Evolutionary conservation across 2,329 filamentous ascomycete species (phyloP).

Genomic region (Orbilia brochopaga): DNA sequence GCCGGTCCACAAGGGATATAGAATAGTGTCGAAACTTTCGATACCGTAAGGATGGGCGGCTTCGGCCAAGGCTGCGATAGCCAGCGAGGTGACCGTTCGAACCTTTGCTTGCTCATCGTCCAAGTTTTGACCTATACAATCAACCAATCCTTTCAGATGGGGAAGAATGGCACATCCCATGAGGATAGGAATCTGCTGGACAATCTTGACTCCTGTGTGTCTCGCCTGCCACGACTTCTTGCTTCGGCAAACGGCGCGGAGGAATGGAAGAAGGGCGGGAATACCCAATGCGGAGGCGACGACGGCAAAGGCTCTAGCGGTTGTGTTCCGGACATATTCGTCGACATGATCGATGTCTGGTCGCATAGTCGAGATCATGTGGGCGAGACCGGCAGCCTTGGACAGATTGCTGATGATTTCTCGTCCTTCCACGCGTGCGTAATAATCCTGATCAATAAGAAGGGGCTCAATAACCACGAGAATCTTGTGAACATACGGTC

Average conservation of each 20-base stretch:
- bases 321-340: constrained; percentile 98
- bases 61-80: constrained; percentile 92
- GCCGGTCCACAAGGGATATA: constrained; percentile 96
- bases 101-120: constrained; percentile 99
- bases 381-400: constrained; percentile 93
- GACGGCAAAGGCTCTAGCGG: constrained; percentile 93
- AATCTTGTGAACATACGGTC: constrained; percentile 97
- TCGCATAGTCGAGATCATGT: constrained; percentile 99
- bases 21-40: constrained; percentile 95
- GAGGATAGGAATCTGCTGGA: constrained; percentile 96
- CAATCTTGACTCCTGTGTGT: constrained; percentile 98
- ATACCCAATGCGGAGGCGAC: constrained; percentile 96
- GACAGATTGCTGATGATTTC: constrained; percentile 98
- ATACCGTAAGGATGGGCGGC: constrained; percentile 98
- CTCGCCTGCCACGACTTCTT: constrained; percentile 99
- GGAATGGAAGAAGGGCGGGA: constrained; percentile 89
- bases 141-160: constrained; percentile 92
- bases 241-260: constrained; percentile 92
- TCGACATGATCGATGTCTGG: constrained; percentile 98
- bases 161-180: constrained; percentile 98
- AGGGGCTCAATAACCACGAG: constrained; percentile 98
- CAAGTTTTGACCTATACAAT: constrained; percentile 93
- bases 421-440: constrained; percentile 94
- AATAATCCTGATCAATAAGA: constrained; percentile 99
- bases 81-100: constrained; percentile 90